These are phyloP conservation scores for Agaricus blazei DNA, from an alignment of 768 basidiomycete genomes.

Conservation along the genomic window DNA sequence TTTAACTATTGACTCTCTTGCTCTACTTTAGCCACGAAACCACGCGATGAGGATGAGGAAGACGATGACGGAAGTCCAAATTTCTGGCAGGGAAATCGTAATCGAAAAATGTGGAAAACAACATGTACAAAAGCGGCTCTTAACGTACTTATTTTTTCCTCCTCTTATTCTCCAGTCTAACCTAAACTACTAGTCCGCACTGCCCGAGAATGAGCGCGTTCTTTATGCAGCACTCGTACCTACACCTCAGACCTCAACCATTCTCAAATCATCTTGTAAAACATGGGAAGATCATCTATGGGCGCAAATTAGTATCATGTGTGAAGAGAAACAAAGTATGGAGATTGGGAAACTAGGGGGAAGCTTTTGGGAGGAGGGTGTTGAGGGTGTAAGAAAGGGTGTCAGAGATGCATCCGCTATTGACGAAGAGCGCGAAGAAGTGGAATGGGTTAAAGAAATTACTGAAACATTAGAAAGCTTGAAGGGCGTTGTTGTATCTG, in stretches of 20 bases:
- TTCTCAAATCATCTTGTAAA: constrained; percentile 70
- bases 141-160: constrained; percentile 43
- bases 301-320: constrained; percentile 79
- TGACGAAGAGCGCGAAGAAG: constrained; percentile 38
- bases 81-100: constrained; percentile 69
- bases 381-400: constrained; percentile 38
- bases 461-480: constrained; percentile 50
- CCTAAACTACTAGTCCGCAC: constrained; percentile 35
- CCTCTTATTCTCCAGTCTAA: neutral
- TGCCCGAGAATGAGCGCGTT: constrained; percentile 73
- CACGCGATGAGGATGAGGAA: constrained; percentile 41
- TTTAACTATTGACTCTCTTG: neutral
- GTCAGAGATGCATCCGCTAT: constrained; percentile 20
- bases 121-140: constrained; percentile 76
- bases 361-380: constrained; percentile 77
- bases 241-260: constrained; percentile 54
- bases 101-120: constrained; percentile 81
- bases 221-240: constrained; percentile 85
- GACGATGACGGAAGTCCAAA: constrained; percentile 47
- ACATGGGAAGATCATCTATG: constrained; percentile 97
- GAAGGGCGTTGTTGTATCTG: constrained; percentile 50
- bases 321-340: constrained; percentile 73
- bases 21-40: constrained; percentile 26
- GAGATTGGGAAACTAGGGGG: constrained; percentile 65
- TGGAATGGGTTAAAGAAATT: constrained; percentile 67